A percentile compares a stretch with the other conserved stretches of the same genome.
Conservation (phyloP, 2,329 filamentous ascomycete species). For the Rosellinia necatrix region DNA sequence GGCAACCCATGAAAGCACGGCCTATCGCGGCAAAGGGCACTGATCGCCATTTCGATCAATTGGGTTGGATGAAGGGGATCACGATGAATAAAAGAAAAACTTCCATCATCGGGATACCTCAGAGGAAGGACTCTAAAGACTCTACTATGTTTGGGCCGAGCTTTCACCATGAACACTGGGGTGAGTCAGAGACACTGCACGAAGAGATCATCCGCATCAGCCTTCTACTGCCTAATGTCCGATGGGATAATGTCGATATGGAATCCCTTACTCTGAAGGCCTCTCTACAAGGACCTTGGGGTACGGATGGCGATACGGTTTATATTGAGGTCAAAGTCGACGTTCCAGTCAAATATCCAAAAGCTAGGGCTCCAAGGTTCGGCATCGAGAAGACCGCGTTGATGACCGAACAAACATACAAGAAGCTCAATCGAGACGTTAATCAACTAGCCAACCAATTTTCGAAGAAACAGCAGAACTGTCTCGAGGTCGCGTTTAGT, state of each 20-base stretch:
- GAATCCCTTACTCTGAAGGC: slow-evolving; percentile 62
- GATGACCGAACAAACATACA: slow-evolving; percentile 61
- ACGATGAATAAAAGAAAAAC: slow-evolving; percentile 63
- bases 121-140: slow-evolving; percentile 58
- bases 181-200: slow-evolving; percentile 64
- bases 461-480: slow-evolving; percentile 62
- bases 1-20: slow-evolving; percentile 64
- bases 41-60: slow-evolving; percentile 60
- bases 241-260: slow-evolving; percentile 68
- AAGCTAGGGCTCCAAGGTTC: slow-evolving; percentile 61
- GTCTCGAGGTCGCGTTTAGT: slow-evolving; percentile 64
- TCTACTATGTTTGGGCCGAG: slow-evolving; percentile 56
- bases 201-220: slow-evolving; percentile 68
- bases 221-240: slow-evolving; percentile 65
- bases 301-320: slow-evolving; percentile 58
- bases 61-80: slow-evolving; percentile 73
- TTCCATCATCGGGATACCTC: slow-evolving; percentile 47
- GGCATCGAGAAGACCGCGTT: slow-evolving; percentile 65
- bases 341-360: slow-evolving; percentile 64
- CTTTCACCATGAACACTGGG: slow-evolving; percentile 62
- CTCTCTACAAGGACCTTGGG: slow-evolving; percentile 70
- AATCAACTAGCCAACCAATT: slow-evolving; percentile 61
- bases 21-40: slow-evolving; percentile 46
- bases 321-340: slow-evolving; percentile 66
- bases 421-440: slow-evolving; percentile 58